phyloP scores from a whole-genome alignment of 169 alveolate species.

The Babesia divergens region DNA sequence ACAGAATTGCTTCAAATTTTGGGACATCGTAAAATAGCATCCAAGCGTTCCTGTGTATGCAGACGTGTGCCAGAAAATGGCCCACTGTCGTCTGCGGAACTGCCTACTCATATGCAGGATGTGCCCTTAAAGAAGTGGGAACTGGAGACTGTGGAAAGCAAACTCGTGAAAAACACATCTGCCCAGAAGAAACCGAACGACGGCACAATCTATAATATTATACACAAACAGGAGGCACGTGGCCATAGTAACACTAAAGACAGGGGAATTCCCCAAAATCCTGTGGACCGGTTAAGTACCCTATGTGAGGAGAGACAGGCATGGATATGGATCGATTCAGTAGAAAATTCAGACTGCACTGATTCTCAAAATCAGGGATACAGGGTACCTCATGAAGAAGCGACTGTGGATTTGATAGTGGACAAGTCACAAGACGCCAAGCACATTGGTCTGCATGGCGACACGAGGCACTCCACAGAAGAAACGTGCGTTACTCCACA shows the following conservation, averaged over 20 bases:
- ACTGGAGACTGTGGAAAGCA: background rate
- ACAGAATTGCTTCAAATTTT: background rate
- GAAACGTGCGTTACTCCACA: no score
- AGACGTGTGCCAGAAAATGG: background rate
- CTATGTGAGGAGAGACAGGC: background rate
- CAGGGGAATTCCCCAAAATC: no score
- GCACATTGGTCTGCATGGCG: no score
- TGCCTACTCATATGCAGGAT: background rate
- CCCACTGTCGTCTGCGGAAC: background rate
- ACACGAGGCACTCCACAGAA: no score
- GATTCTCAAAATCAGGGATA: background rate
- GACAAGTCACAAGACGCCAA: no score
- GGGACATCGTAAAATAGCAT: background rate
- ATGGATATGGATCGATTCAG: conserved; percentile 6
- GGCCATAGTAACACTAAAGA: no score
- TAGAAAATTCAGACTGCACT: background rate
- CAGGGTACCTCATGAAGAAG: no score
- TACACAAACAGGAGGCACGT: no score
- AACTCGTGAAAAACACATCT: background rate
- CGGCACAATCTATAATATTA: no score
- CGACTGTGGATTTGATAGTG: no score
- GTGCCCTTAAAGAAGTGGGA: conserved; percentile 6
- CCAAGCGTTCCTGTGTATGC: background rate
- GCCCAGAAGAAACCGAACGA: background rate
- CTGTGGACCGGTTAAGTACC: no score